phyloP scores from a whole-genome alignment of 2,329 filamentous ascomycete genomes.

The Diplodia sapinea region DNA sequence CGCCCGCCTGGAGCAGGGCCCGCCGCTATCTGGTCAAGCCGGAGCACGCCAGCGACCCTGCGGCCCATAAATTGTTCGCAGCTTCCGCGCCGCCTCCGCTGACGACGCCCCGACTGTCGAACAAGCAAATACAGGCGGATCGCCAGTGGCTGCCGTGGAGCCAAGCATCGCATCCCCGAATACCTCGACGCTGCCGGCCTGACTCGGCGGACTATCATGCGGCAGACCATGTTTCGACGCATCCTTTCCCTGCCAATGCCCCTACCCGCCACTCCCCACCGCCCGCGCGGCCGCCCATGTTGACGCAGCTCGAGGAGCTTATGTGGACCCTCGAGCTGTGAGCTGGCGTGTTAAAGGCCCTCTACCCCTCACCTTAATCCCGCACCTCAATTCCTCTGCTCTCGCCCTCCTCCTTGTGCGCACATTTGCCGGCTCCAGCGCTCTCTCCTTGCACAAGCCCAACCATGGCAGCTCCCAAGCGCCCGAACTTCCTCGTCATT shows the following conservation, averaged over 20 bases:
- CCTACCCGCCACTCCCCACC: not conserved
- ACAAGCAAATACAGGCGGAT: not conserved
- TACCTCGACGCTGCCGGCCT: not conserved
- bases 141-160: not conserved
- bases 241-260: slow-evolving; percentile 7
- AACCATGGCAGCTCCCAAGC: slow-evolving; percentile 42
- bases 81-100: slow-evolving; percentile 2
- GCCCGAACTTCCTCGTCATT: slow-evolving; percentile 66
- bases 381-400: not conserved
- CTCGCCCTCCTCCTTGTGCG: not conserved
- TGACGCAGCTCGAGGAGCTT: slow-evolving; percentile 20
- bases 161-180: not conserved
- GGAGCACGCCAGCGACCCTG: slow-evolving; percentile 14
- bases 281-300: slow-evolving; percentile 18
- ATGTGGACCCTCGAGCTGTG: slow-evolving; percentile 17
- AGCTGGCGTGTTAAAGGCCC: slow-evolving; percentile 21
- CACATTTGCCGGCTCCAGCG: too few relatives aligned
- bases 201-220: slow-evolving; percentile 5
- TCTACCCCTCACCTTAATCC: slow-evolving; percentile 19
- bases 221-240: not conserved
- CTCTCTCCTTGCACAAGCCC: too few relatives aligned
- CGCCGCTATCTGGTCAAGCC: not conserved
- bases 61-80: slow-evolving; percentile 10
- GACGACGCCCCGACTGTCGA: slow-evolving; percentile 16
- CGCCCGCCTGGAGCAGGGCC: not conserved